Base-by-base conservation (phyloP, 2,329 filamentous ascomycete species). In the Acrocalymma vagum region DNA sequence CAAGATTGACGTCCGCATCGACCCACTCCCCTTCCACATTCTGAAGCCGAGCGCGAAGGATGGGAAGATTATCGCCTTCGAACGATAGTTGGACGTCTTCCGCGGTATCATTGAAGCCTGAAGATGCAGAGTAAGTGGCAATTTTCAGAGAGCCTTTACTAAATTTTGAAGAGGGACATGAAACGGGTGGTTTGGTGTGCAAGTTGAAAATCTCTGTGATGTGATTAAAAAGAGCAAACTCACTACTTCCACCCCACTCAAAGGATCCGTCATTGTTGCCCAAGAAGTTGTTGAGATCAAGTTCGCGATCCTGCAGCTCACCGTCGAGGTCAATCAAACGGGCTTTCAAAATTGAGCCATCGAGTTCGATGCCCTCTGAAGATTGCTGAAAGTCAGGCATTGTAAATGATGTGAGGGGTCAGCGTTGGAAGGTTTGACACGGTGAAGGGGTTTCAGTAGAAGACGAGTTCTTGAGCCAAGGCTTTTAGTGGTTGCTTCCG, bases 241-340 rank as follows among this genome's bases (percentile, higher is more conserved):
- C n/a, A 25, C 23, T 25, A n/a, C 23, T 25, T 21, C 23, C 27
- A 21, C 29, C 60, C 20, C 45, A n/a, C n/a, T n/a, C n/a, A n/a
- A n/a, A n/a, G n/a, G n/a, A n/a, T 77, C 79, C 80, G 42, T 81
- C 58, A 34, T 74, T 48, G 69, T 83, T 83, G 23, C 80, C 79
- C 32, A 83, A 69, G 55, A 65, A 58, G 3, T 68, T 32, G 66
- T 83, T 74, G 44, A 83, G 73, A 57, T 82, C 69, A 36, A 80
- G 57, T 57, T 73, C 65, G 9, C 72, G 57, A 16, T 81, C 73
- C 17, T 72, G 54, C 36, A 59, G 63, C 1, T 79, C 71, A 27
- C 76, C 78, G 5, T 76, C 61, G 3, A 42, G 67, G 34, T 71
- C 71, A 11, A 44, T 57, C 31, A 78, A 74, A 30, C 60, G 49